Base-by-base conservation (phyloP, 1,139 yeast species). In the Saccharomyces hybrid region DNA sequence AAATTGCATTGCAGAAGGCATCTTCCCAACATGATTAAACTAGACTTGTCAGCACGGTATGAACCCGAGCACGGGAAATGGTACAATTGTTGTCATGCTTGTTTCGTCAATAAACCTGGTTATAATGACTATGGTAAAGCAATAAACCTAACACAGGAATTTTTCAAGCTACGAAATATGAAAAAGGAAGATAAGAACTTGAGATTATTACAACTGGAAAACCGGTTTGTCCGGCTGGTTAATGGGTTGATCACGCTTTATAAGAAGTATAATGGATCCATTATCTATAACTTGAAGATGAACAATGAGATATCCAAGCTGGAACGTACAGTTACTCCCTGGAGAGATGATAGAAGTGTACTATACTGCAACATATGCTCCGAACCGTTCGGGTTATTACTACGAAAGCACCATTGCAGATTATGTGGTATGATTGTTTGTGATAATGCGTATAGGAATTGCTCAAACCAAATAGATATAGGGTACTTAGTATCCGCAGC, bases 351-450 rank as follows among this genome's bases (percentile, higher is more conserved):
- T 61, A 59, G 71, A 1, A 65, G 63, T 2, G 77, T 78, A 0
- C 63, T 73, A 0, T 73, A 75, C 57, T 93, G 99, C 67, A 75
- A 80, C 3, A 74, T 88, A 4, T 93, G 99, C 64, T 69, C 74
- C 24, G 73, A 76, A 11, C 64, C 67, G 41, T 93, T 89, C 68
- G 77, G 60, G 8, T 72, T 86, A 50, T 68, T 85, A 4, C 67
- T 81, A 21, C 75, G 97, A 55, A 89, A 88, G 62, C 98, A 93
- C 66, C 97, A 89, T 67, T 89, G 97, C 67, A 74, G 96, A 34
- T 69, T 88, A 34, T 93, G 98, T 73, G 98, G 98, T 0, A 67
- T 71, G 32, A 80, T 87, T 1, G 90, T 89, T 0, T 91, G 98
- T 72, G 95, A 87, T 44, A 86, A 84, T 63, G 65, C 78, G 0